Evolutionary conservation across 352 stramenopile genomes (phyloP), one percentile per base, ranked within the genome.

Genomic region (Phytophthora niederhauseri): DNA sequence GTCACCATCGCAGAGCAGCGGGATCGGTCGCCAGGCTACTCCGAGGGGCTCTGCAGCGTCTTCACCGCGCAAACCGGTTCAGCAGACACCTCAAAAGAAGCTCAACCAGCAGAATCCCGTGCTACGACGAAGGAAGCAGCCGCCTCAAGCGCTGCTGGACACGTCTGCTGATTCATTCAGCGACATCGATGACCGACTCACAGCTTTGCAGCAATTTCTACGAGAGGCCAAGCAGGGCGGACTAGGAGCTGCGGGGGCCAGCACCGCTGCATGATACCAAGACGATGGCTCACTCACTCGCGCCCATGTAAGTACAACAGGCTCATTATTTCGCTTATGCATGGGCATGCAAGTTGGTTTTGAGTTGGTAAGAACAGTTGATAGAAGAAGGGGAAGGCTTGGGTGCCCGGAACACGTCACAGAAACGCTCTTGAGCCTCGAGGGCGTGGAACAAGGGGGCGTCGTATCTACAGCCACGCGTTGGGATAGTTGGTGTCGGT

Each of bases 161-260:
- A 92, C 81, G 8, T 92, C 85, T 0, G 55, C 85, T 4, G 85
- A 93, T 53, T 93, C 85, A 41, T 94, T 95, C 62, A 93, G 84
- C 45, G 87, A 96, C 56, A 93, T 96, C 54, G 88, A 96, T 63
- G 86, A 94, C n/a, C 80, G 88, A 6, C 66, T 94, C 36, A 94
- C 83, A 28, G 88, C 87, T 12, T 64, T 96, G 30, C 87, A 95
- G 57, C 77, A 94, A 65, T 96, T 96, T 28, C 76, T 96, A 26
- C 83, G 85, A 71, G 79, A 94, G 52, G 87, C 88, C 45, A 94
- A 94, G 64, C 80, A 92, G 74, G 76, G 77, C 14, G 67, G 61
- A 3, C 49, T 56, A 50, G 41, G 30, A 59, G 31, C 51, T 30
- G 46, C 52, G 9, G 59, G 52, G 30, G 50, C 60, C 9, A 73